Evolutionary conservation across 2,329 filamentous ascomycete species (phyloP), one percentile per base, ranked within the genome.

Genomic region (Botryotinia convoluta): DNA sequence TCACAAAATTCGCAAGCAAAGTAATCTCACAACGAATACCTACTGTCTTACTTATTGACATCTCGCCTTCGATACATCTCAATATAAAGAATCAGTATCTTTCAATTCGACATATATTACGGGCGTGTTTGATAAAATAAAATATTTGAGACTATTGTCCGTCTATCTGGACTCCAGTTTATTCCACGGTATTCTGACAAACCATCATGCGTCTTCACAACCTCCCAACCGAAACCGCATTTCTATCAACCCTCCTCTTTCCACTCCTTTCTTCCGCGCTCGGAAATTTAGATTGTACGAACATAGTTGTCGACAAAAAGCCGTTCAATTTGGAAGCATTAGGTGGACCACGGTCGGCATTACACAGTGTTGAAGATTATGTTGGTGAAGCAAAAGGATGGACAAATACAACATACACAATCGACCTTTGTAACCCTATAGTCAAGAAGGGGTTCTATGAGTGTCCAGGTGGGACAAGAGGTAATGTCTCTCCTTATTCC

Each of bases 321-420:
- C 85, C 83, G 44, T 95, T 92, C 82, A 86, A 94, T 82, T 84
- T 95, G 44, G 84, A 84, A 39, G 82, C 85, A 75, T 87, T 95
- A 12, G 85, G 84, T 9, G 93, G 92, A 1, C 90, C 91, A 48
- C 91, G 92, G 81, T 88, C 90, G 0, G 90, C 94, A 54, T 86
- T 93, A 72, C 88, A 88, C 67, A 85, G 84, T 79, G 82, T 86
- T 48, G 80, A 84, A 22, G 79, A 81, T 8, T 79, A 79, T 12
- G 82, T 86, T 48, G 81, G 84, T 5, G 80, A 79, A 16, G 86
- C 86, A 32, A 86, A 85, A 26, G 85, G 85, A 26, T 84, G 88
- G 42, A 86, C 85, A 74, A 96, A 96, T 82, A 93, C 90, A 39
- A 95, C 93, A 61, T 97, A 94, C 82, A 95, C 93, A 0, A 81